phyloP scores from a whole-genome alignment of 106 monocot species.

The Acanthochlamys bracteata region DNA sequence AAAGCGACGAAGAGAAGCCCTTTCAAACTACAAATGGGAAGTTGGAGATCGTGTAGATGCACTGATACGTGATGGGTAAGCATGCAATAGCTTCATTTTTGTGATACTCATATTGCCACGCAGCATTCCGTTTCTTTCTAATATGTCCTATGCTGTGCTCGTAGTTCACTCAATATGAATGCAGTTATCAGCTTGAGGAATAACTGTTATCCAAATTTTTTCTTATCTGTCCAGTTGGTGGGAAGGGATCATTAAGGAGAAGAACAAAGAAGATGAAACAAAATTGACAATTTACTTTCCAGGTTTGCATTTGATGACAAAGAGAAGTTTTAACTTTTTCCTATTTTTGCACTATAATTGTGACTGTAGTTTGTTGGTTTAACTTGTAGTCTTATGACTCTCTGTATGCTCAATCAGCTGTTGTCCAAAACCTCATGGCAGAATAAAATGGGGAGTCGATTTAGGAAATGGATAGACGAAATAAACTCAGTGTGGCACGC shows the following conservation, averaged over 20 bases:
- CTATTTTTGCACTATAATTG: too few species aligned
- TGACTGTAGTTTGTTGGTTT: too few species aligned
- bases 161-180: not conserved
- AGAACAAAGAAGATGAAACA: constrained; percentile 60
- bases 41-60: constrained; percentile 90
- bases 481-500: too few species aligned
- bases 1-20: constrained; percentile 60
- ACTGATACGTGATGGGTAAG: constrained; percentile 67
- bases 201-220: not conserved
- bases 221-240: constrained; percentile 59
- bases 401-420: too few species aligned
- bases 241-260: constrained; percentile 72
- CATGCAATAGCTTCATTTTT: constrained; percentile 2
- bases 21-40: constrained; percentile 34
- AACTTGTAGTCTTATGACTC: too few species aligned
- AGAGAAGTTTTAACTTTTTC: too few species aligned
- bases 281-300: constrained; percentile 70
- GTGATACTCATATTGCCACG: too few species aligned
- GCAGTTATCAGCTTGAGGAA: not conserved
- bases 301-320: constrained; percentile 38
- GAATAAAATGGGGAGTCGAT: too few species aligned
- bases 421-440: too few species aligned
- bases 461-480: too few species aligned
- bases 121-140: too few species aligned
- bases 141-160: too few species aligned